Base-by-base conservation (phyloP, 1,139 yeast species). In the Pichia sp. region DNA sequence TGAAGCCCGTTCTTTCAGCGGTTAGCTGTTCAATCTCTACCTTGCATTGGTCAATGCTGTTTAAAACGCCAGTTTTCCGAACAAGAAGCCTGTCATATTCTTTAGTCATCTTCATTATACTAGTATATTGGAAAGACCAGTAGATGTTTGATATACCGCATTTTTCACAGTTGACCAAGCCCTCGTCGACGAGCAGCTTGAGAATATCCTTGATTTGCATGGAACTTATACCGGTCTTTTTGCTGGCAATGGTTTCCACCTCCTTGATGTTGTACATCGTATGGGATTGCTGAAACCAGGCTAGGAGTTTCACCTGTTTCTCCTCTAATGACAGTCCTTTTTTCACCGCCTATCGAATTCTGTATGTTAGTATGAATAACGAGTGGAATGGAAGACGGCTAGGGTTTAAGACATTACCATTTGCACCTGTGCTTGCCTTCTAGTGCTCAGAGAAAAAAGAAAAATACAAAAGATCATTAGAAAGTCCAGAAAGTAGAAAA, bases 101-200 rank as follows among this genome's bases (percentile, higher is more conserved):
- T 2, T 41, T 41, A 4, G 48, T 41, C 24, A 74, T 42, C 29
- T 63, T 65, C 50, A 64, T 64, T 17, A 64, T 63, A 33, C 67
- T 67, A 48, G 76, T 76, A 53, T 75, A 74, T 51, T 73, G 72
- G 62, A 79, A 80, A 49, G 79, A 71, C 83, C 85, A 80, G 62
- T 79, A 81, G 17, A 79, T 70, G 56, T 79, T 79, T 4, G 79
- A 73, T 12, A 72, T 70, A 0, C 85, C 85, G 62, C 84, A 78
- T 66, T 80, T 81, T 58, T 79, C 83, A 46, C 74, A 73, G 48
- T 74, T 74, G 7, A 81, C 72, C 42, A 79, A 62, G 45, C 77
- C 80, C 49, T 74, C 77, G 59, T 79, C 83, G 6, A 79, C 67
- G 56, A 80, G 69, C 14, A 65, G 63, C 51, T 75, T 76, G 10